Conservation (phyloP, 2,329 filamentous ascomycete species). For the Uncinocarpus reesii region DNA sequence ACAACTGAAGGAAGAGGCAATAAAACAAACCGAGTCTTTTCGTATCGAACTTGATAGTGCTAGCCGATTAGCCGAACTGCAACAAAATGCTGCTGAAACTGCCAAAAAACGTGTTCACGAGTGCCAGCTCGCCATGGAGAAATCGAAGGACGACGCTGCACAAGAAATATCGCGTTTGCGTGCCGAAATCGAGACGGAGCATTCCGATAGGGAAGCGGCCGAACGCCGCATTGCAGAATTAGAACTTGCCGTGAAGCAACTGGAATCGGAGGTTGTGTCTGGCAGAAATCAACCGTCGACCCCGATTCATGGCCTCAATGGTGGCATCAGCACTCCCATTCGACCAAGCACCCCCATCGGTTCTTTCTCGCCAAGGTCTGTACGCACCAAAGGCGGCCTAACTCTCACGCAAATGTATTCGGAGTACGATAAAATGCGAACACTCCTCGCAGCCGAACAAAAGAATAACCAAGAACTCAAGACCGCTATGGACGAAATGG, state of each 20-base stretch:
- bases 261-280: slow-evolving; percentile 45
- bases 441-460: slow-evolving; percentile 61
- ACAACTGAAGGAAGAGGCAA: slow-evolving; percentile 71
- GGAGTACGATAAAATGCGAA: slow-evolving; percentile 54
- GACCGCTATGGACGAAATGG: slow-evolving; percentile 72
- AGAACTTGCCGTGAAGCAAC: slow-evolving; percentile 51
- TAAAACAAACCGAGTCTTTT: slow-evolving; percentile 75
- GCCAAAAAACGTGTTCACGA: slow-evolving; percentile 52
- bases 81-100: slow-evolving; percentile 49
- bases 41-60: slow-evolving; percentile 75
- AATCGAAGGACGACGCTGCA: slow-evolving; percentile 52
- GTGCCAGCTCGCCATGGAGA: slow-evolving; percentile 46
- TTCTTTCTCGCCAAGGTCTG: slow-evolving; percentile 45
- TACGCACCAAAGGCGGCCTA: slow-evolving; percentile 45
- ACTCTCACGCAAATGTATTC: slow-evolving; percentile 55
- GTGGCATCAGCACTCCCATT: slow-evolving; percentile 40
- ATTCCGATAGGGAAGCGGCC: slow-evolving; percentile 50
- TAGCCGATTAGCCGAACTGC: slow-evolving; percentile 65
- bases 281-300: slow-evolving; percentile 42
- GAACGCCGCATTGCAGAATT: slow-evolving; percentile 56
- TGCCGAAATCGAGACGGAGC: slow-evolving; percentile 47
- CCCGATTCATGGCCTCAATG: slow-evolving; percentile 45
- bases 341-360: slow-evolving; percentile 42
- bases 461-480: slow-evolving; percentile 64
- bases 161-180: slow-evolving; percentile 46